Conservation (phyloP, 1,284 basidiomycete species). For the Clitocybe nebularis region DNA sequence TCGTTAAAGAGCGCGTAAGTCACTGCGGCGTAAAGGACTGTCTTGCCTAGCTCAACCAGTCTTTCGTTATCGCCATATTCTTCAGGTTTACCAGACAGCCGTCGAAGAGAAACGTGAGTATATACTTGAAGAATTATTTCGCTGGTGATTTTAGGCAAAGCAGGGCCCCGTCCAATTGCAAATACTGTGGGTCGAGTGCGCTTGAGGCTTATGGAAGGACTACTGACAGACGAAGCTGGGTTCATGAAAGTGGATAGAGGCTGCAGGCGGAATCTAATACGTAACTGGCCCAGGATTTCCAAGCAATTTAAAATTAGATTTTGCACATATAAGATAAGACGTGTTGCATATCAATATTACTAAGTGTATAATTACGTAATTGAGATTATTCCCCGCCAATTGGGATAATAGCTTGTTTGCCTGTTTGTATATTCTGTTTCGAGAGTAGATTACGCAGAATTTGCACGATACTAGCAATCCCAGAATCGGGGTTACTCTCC, state of each 20-base stretch:
- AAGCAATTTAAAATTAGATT: too few relatives aligned
- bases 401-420: too few relatives aligned
- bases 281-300: too few relatives aligned
- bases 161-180: slow-evolving; percentile 18
- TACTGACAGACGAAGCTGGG: slow-evolving; percentile 8
- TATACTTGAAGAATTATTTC: slow-evolving; percentile 62
- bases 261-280: too few relatives aligned
- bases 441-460: slow-evolving; percentile 41
- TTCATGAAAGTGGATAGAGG: too few relatives aligned
- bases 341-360: too few relatives aligned
- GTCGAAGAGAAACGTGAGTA: slow-evolving; percentile 61
- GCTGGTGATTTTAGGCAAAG: slow-evolving; percentile 34
- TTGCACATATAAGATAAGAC: too few relatives aligned
- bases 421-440: slow-evolving; percentile 33
- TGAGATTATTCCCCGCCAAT: too few relatives aligned
- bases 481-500: slow-evolving; percentile 37
- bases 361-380: too few relatives aligned
- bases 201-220: slow-evolving; percentile 21
- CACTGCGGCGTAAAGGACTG: slow-evolving; percentile 46
- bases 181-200: slow-evolving; percentile 22
- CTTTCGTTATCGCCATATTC: slow-evolving; percentile 58
- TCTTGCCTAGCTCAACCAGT: slow-evolving; percentile 49
- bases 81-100: slow-evolving; percentile 33
- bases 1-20: slow-evolving; percentile 49
- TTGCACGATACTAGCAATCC: slow-evolving; percentile 32